Conservation (phyloP, 2,329 filamentous ascomycete genomes). For the Penicillium occitanis region DNA sequence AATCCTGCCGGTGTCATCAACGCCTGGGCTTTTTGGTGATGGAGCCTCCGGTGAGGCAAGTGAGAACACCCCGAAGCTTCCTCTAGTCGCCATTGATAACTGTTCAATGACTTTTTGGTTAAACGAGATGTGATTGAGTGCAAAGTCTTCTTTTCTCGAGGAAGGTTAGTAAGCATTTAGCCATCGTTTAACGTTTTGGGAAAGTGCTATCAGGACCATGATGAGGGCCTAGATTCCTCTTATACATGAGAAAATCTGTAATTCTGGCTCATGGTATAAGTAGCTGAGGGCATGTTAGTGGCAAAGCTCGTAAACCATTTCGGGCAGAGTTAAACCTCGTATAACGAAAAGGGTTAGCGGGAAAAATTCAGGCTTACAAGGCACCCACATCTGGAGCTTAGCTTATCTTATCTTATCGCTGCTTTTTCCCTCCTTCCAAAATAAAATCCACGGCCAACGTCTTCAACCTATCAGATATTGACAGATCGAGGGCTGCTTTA, state of each 20-base stretch:
- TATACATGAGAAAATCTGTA: not conserved
- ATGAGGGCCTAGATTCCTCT: not conserved
- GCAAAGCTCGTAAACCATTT: not conserved
- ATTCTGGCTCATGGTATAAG: not conserved
- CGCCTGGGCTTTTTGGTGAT: not conserved
- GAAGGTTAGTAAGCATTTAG: not conserved
- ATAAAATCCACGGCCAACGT: not conserved
- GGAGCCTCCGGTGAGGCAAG: slow-evolving; percentile 2
- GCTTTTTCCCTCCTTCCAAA: not conserved
- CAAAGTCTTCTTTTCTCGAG: not conserved
- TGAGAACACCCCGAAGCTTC: not conserved
- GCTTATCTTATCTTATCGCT: not conserved
- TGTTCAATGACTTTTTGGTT: not conserved
- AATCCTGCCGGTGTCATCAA: slow-evolving; percentile 5
- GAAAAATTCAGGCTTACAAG: not conserved
- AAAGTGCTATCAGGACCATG: not conserved
- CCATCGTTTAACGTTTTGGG: not conserved
- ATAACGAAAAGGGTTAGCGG: slow-evolving; percentile 8
- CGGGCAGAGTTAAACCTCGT: not conserved
- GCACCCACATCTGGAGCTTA: not conserved
- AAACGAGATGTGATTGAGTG: not conserved
- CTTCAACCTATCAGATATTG: not conserved
- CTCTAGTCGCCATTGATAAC: not conserved
- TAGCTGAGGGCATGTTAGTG: not conserved
- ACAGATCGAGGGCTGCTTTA: not conserved